phyloP scores from a whole-genome alignment of 306 rosid species.

The Quercus parvula region DNA sequence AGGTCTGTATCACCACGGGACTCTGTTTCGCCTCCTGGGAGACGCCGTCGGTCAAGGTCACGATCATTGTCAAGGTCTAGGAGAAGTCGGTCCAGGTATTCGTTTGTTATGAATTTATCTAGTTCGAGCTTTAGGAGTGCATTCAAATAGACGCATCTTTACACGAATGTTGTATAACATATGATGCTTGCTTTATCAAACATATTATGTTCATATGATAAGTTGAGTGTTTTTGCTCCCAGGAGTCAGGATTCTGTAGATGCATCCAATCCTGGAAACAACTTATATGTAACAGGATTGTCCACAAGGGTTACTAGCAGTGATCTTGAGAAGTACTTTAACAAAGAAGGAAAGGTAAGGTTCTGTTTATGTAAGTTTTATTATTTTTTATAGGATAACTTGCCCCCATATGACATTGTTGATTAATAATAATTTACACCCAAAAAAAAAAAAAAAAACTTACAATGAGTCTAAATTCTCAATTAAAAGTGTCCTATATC shows the following conservation, averaged over 20 bases:
- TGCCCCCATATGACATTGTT: background rate
- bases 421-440: background rate
- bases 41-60: slow-evolving; percentile 27
- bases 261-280: slow-evolving; percentile 48
- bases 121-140: background rate
- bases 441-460: background rate
- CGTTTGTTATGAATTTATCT: background rate
- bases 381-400: background rate
- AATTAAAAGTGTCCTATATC: background rate
- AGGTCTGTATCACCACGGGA: slow-evolving; percentile 36
- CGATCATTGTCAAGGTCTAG: slow-evolving; percentile 31
- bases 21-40: slow-evolving; percentile 38
- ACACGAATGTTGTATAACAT: background rate
- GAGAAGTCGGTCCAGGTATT: slow-evolving; percentile 48
- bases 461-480: background rate
- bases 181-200: background rate
- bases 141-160: background rate
- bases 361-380: background rate
- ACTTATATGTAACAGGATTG: slow-evolving; percentile 46
- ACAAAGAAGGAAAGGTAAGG: slow-evolving; percentile 42
- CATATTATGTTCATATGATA: background rate
- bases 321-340: slow-evolving; percentile 41
- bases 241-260: slow-evolving; percentile 33
- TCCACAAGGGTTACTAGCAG: slow-evolving; percentile 37
- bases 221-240: slow-evolving; percentile 12